phyloP scores from a whole-genome alignment of 2,329 filamentous ascomycete species.

The Fusarium robinianum region DNA sequence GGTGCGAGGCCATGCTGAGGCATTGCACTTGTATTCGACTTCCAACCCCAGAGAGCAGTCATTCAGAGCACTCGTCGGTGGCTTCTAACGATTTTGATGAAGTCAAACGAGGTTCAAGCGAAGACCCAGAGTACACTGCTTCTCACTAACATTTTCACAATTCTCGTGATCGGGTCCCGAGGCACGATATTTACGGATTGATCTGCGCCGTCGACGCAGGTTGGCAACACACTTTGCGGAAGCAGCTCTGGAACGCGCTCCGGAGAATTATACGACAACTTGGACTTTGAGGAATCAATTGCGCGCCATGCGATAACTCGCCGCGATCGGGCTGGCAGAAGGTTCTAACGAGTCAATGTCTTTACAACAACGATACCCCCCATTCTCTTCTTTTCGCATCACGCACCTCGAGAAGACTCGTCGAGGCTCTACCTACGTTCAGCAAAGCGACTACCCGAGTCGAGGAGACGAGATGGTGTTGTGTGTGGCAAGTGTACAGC shows the following conservation, averaged over 20 bases:
- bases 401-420: too few relatives aligned
- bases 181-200: neutral
- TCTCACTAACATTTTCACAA: neutral
- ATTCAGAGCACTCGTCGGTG: slow-evolving; percentile 12
- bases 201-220: too few relatives aligned
- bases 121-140: slow-evolving; percentile 1
- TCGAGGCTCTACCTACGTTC: too few relatives aligned
- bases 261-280: too few relatives aligned
- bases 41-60: slow-evolving; percentile 19
- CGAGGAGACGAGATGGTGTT: too few relatives aligned
- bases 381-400: neutral
- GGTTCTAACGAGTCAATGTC: neutral
- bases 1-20: slow-evolving; percentile 33
- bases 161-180: too few relatives aligned
- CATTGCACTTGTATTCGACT: slow-evolving; percentile 34
- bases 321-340: too few relatives aligned
- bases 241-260: too few relatives aligned
- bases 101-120: slow-evolving; percentile 12
- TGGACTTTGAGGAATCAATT: neutral
- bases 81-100: slow-evolving; percentile 14
- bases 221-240: too few relatives aligned
- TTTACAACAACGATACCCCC: slow-evolving; percentile 16
- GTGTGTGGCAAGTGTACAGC: neutral
- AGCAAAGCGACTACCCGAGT: too few relatives aligned
- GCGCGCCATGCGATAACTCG: neutral